Conservation (phyloP, 1,284 basidiomycete species). For the Austroboletus novae-zelandiae region DNA sequence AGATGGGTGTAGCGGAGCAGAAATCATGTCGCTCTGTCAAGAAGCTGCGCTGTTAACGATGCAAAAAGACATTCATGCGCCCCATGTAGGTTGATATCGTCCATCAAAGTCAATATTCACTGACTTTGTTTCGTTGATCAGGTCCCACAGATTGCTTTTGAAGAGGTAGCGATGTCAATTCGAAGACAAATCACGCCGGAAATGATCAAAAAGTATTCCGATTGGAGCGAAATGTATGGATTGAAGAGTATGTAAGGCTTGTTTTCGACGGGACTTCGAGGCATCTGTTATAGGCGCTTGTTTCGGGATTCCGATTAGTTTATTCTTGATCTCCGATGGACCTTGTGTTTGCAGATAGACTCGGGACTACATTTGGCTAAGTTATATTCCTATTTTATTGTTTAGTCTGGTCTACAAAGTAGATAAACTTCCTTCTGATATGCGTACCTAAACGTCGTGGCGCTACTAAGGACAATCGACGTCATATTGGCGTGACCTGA, state of each 20-base stretch:
- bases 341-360: too few relatives aligned
- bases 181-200: slow-evolving; percentile 84
- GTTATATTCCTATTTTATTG: too few relatives aligned
- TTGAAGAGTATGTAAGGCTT: slow-evolving; percentile 10
- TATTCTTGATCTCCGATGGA: too few relatives aligned
- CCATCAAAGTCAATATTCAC: not conserved
- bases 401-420: too few relatives aligned
- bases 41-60: slow-evolving; percentile 92
- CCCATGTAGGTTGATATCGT: slow-evolving; percentile 51
- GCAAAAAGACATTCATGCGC: slow-evolving; percentile 76
- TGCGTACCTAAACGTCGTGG: too few relatives aligned
- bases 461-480: too few relatives aligned
- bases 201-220: slow-evolving; percentile 70
- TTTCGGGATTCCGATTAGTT: too few relatives aligned
- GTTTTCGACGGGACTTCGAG: too few relatives aligned
- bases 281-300: too few relatives aligned
- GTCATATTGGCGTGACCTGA: too few relatives aligned
- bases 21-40: slow-evolving; percentile 90
- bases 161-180: slow-evolving; percentile 70
- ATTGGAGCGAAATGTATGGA: slow-evolving; percentile 54
- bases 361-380: too few relatives aligned
- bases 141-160: slow-evolving; percentile 77
- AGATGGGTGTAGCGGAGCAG: slow-evolving; percentile 94
- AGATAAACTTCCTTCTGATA: too few relatives aligned
- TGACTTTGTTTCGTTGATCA: slow-evolving; percentile 29